Conservation (phyloP, 208 protist genomes). For the Leishmania gerbilli region DNA sequence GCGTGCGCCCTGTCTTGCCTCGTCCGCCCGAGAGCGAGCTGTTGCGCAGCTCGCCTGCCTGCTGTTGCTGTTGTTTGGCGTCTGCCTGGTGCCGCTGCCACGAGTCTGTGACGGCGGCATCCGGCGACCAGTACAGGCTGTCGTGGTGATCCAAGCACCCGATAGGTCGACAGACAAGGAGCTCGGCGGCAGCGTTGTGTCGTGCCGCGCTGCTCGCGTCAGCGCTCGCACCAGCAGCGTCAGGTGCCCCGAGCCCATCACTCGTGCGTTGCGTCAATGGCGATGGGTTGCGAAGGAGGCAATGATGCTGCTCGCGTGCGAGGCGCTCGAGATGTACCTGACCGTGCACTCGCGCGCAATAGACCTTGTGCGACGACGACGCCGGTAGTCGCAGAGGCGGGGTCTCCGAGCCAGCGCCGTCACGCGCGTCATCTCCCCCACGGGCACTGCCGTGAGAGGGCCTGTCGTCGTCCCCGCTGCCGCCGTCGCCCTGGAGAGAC, state of each 20-base stretch:
- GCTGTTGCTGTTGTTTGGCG: background rate
- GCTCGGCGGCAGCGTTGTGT: background rate
- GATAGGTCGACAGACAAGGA: conserved; percentile 49
- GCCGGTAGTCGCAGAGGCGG: background rate
- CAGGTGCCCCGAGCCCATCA: background rate
- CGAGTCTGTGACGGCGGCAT: conserved; percentile 15
- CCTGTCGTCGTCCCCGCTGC: background rate
- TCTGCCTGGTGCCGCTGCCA: conserved; percentile 7
- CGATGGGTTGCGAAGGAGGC: conserved; percentile 10
- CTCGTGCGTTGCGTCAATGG: background rate
- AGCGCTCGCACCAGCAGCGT: background rate
- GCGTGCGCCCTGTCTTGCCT: conserved; percentile 2
- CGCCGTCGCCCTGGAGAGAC: background rate
- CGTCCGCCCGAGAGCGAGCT: background rate
- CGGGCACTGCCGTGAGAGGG: background rate
- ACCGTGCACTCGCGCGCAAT: conserved; percentile 64
- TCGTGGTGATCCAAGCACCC: conserved; percentile 68
- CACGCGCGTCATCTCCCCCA: background rate
- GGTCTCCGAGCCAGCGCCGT: background rate
- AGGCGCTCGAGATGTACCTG: conserved; percentile 42
- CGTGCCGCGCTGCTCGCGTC: background rate
- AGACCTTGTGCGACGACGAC: conserved; percentile 51
- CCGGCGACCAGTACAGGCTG: conserved; percentile 77
- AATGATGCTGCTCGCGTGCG: conserved; percentile 47
- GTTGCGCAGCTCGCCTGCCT: background rate